These are phyloP conservation scores for Daucus carota DNA, from an alignment of 129 eudicot genomes.

Conservation along the genomic window DNA sequence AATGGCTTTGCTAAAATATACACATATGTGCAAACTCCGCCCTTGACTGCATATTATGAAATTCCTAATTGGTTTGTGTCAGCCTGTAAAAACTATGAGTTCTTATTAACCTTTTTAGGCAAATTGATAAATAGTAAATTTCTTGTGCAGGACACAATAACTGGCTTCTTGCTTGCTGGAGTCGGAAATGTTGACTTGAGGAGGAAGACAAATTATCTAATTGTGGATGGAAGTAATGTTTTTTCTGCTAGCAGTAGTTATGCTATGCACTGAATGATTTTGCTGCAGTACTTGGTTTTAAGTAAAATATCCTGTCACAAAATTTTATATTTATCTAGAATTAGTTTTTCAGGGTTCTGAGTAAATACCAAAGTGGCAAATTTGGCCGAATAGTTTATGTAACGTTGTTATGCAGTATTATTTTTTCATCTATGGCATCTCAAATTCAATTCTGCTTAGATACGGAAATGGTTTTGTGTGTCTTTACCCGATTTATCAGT, in stretches of 20 bases:
- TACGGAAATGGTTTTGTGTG: not conserved
- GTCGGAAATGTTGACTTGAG: slow-evolving; percentile 97
- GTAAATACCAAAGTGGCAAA: too few species aligned
- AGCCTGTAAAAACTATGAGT: not conserved
- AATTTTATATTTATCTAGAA: too few species aligned
- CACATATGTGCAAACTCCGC: not conserved
- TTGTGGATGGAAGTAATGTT: slow-evolving; percentile 81
- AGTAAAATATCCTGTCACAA: too few species aligned
- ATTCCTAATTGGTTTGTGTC: not conserved
- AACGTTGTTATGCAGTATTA: not conserved
- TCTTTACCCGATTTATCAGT: not conserved
- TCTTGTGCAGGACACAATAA: slow-evolving; percentile 64
- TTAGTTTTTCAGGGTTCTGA: too few species aligned
- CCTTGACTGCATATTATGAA: not conserved
- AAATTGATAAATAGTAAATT: not conserved
- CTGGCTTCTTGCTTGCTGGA: slow-evolving; percentile 94
- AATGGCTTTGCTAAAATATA: not conserved
- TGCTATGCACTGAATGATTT: not conserved
- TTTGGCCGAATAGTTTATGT: not conserved
- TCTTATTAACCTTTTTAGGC: not conserved
- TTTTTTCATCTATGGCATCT: not conserved
- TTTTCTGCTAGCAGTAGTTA: slow-evolving; percentile 8
- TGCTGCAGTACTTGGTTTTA: too few species aligned
- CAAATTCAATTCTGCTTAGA: not conserved
- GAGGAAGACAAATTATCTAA: slow-evolving; percentile 96